Evolutionary conservation across 345 rosid species (phyloP), one percentile per base, ranked within the genome.

Genomic region (Kandelia obovata): DNA sequence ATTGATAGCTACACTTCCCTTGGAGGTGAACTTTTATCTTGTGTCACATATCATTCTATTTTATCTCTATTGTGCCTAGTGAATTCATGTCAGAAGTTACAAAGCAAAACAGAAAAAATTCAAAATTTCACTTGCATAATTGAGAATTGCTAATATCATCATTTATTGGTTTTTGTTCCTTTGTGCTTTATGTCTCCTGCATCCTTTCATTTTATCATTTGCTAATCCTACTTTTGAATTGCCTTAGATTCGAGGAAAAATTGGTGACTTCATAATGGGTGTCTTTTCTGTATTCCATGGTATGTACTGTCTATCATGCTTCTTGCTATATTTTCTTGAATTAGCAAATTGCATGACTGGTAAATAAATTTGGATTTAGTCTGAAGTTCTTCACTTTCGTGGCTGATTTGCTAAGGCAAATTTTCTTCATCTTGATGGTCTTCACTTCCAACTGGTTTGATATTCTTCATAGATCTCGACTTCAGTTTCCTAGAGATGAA

Each of bases 401-500:
- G 32, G 58, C 58, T 69, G 15, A 23, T 34, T 65, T 26, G 1
- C 34, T 28, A 27, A n/a, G 20, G 43, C 28, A 27, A 35, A 61
- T 66, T 16, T 61, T 46, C 25, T 19, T 65, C n/a, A 58, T 46
- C 35, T 58, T 37, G 28, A 27, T 23, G 59, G 35, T 27, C 51
- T 37, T 65, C 51, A 55, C 23, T 7, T 59, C n/a, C 49, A n/a
- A 31, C 39, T 70, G 25, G n/a, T 37, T 47, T 71, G 21, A 2
- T 55, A 2, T 58, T 67, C 52, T 60, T 7, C 21, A 7, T 78
- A 93, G 98, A 93, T 81, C 84, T 93, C 77, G 98, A 93, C 81
- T 93, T 93, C 81, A 91, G 88, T 73, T 91, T 93, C 64, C 53
- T 93, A 75, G 96, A 90, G 88, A 86, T 94, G 95, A 95, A 95